Base-by-base conservation (phyloP, 1,284 basidiomycete species). In the Papiliotrema nemorosa region DNA sequence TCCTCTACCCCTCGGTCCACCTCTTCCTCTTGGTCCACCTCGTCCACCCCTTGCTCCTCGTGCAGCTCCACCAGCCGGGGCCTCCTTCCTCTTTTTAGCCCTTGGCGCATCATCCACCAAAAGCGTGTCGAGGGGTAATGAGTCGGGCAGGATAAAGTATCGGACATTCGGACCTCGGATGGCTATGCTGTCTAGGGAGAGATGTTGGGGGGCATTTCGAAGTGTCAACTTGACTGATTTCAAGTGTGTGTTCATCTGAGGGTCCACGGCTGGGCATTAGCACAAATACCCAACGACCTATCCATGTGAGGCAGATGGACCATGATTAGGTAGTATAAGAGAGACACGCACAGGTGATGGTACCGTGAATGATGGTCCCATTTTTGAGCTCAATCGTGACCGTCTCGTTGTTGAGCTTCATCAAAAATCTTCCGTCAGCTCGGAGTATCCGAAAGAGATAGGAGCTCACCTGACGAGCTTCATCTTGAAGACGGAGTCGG, bases 351-450 rank as follows among this genome's bases (percentile, higher is more conserved):
- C 93, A 93, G 29, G 92, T 97, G 72, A 98, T 97, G 22, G 94
- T 98, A 16, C 94, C 94, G 69, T 96, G 89, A 25, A 98, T 86
- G 50, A 93, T 79, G 1, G 91, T 91, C 38, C 94, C 94, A 64
- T 98, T 97, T 79, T 98, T 98, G 67, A 98, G 83, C 79, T 98
- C 93, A 74, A 98, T 85, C 59, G 92, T 91, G 62, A 97, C 93
- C 64, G 92, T 94, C 82, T 98, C 94, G 76, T 97, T 97, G 83
- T 97, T 96, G 78, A 98, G 79, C 82, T 97, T 98, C 94, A 97
- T 97, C 81, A 97, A 83, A 78, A 97, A 94, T 75, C 91, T 94
- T 51, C 29, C 1, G 29, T 35, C 41, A 35, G 25, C 21, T 21
- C 31, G 21, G 21, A 24, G 27, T 26, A 10, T 3, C 13, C 16